These are phyloP conservation scores for Crinitomyces ghanaensis DNA, from an alignment of 805 yeast genomes.

Conservation along the genomic window DNA sequence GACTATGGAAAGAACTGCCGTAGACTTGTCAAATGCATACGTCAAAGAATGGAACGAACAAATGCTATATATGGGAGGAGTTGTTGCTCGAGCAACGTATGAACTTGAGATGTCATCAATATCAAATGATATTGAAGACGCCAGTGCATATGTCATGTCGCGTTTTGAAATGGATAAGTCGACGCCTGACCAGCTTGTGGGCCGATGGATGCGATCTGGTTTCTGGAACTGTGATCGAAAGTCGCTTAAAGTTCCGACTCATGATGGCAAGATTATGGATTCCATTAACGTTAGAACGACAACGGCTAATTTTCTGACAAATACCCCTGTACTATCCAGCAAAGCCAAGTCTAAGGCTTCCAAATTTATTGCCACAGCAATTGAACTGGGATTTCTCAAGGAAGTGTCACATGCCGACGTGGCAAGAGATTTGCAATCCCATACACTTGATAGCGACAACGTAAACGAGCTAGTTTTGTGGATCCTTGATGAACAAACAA, in stretches of 20 bases:
- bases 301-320: slow-evolving; percentile 15
- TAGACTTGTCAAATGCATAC: slow-evolving; percentile 30
- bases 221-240: slow-evolving; percentile 25
- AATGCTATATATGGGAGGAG: slow-evolving; percentile 29
- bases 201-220: slow-evolving; percentile 25
- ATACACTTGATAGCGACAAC: slow-evolving; percentile 17
- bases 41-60: slow-evolving; percentile 32
- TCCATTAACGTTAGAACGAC: slow-evolving; percentile 22
- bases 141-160: slow-evolving; percentile 20
- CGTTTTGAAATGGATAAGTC: slow-evolving; percentile 24
- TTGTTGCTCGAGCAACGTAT: slow-evolving; percentile 26
- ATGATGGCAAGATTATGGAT: slow-evolving; percentile 23
- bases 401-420: slow-evolving; percentile 19
- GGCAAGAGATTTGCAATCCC: slow-evolving; percentile 20
- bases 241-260: slow-evolving; percentile 22
- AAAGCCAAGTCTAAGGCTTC: slow-evolving; percentile 13
- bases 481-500: slow-evolving; percentile 14
- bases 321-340: slow-evolving; percentile 21
- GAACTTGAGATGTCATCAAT: slow-evolving; percentile 23
- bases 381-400: slow-evolving; percentile 15
- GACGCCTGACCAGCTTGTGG: slow-evolving; percentile 28
- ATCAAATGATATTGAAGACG: neutral
- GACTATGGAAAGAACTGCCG: slow-evolving; percentile 33
- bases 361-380: slow-evolving; percentile 21
- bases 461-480: slow-evolving; percentile 21